phyloP scores from a whole-genome alignment of 345 rosid species.

The Dipteronia dyeriana region DNA sequence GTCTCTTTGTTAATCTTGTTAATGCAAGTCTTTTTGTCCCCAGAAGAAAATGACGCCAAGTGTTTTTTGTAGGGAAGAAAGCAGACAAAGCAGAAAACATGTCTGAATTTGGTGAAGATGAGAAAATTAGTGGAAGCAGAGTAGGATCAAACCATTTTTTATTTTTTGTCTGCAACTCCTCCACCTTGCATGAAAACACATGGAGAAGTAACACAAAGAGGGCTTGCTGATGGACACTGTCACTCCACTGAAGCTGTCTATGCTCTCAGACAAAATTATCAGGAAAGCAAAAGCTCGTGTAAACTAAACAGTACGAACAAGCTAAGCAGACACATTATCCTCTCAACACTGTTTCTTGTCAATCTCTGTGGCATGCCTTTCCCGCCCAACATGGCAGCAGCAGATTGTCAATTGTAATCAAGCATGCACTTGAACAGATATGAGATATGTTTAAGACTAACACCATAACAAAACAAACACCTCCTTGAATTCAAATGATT shows the following conservation, averaged over 20 bases:
- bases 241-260: neutral
- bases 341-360: slow-evolving; percentile 14
- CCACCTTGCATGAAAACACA: neutral
- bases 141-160: neutral
- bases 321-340: neutral
- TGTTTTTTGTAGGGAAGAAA: neutral
- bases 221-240: neutral
- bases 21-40: neutral
- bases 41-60: slow-evolving; percentile 21
- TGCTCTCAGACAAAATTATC: neutral
- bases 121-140: slow-evolving; percentile 9
- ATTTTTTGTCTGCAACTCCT: neutral
- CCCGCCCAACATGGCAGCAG: neutral
- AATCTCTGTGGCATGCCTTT: neutral
- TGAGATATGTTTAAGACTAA: neutral
- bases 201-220: neutral
- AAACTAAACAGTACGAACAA: neutral
- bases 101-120: neutral
- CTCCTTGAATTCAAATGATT: no score
- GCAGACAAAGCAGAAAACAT: slow-evolving; percentile 15
- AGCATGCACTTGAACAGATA: neutral
- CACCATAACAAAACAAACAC: neutral
- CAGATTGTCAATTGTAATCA: neutral
- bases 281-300: neutral
- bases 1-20: neutral